Base-by-base conservation (phyloP, 352 stramenopile genomes). In the Halophytophthora polymorphica region DNA sequence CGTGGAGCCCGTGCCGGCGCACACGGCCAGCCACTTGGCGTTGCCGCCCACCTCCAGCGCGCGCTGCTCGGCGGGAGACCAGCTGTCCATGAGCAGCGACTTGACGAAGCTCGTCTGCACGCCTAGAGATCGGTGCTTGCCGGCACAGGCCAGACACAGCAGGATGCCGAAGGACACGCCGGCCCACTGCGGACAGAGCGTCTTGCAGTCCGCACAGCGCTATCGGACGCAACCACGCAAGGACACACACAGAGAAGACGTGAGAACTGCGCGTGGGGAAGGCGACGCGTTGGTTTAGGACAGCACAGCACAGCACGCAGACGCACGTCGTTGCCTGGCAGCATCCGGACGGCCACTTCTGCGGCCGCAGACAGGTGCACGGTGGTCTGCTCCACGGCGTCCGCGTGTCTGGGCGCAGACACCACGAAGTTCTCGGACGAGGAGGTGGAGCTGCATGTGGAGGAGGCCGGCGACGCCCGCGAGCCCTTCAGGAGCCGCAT, bases 81-180 rank as follows among this genome's bases (percentile, higher is more conserved):
- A 95, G 8, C 58, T 69, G 51, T 95, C 84, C 81, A 95, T 93
- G 14, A 55, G 64, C 10, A 95, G 45, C 8, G 82, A 93, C 70
- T 92, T 91, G 65, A 95, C 82, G 53, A 93, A 88, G 62, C 80
- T 93, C 47, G 78, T 77, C 40, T 71, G 66, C 7, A 95, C 84
- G 3, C 84, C 84, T n/a, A 95, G 55, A 14, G 84, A 78, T 22
- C 84, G 80, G 64, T 95, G 84, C 48, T 76, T 78, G 11, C 84
- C 84, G 1, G 84, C 82, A 50, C 84, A 95, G 13, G 41, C 50
- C 35, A 95, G 57, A 47, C 84, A 95, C 25, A 95, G 64, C 37
- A 95, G 61, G 42, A 93, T 61, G n/a, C 84, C 84, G 50, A 90
- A 92, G 2, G 80, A 92, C 25, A 95, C 84, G 21, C 71, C 79